A percentile compares a stretch with the other conserved stretches of the same genome.
Conservation (phyloP, 768 basidiomycete genomes). For the Calvatia gigantea region DNA sequence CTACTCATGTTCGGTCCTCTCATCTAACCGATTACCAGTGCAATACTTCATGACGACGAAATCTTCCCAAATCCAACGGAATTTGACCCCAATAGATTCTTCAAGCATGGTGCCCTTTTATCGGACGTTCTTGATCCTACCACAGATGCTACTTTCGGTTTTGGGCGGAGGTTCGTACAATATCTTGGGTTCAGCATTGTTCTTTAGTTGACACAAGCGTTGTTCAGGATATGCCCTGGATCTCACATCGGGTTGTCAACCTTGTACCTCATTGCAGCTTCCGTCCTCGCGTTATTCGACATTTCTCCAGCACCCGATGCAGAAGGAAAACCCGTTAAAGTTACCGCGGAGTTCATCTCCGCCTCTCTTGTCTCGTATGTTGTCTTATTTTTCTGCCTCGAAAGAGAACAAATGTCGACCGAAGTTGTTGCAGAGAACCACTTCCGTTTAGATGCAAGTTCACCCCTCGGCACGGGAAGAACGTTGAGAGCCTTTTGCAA, state of each 20-base stretch:
- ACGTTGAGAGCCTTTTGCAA: neutral
- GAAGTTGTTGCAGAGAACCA: too few species aligned
- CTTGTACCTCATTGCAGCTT: slow-evolving; percentile 18
- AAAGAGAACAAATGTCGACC: too few species aligned
- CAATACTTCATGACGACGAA: slow-evolving; percentile 12
- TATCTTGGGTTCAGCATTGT: too few species aligned
- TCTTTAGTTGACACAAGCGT: too few species aligned
- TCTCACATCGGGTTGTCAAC: slow-evolving; percentile 45
- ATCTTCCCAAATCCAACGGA: slow-evolving; percentile 8
- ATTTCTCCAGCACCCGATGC: slow-evolving; percentile 16
- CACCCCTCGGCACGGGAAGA: neutral
- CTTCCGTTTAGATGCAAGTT: too few species aligned
- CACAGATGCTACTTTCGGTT: too few species aligned
- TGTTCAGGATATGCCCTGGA: too few species aligned
- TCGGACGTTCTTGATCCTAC: too few species aligned
- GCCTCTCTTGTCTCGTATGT: neutral
- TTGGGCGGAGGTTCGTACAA: too few species aligned
- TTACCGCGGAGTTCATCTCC: slow-evolving; percentile 29
- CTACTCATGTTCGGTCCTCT: neutral
- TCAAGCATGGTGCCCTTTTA: too few species aligned
- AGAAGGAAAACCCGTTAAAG: slow-evolving; percentile 18
- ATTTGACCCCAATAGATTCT: neutral
- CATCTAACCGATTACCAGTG: neutral
- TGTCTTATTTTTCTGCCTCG: too few species aligned
- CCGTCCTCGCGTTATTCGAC: slow-evolving; percentile 18